Base-by-base conservation (phyloP, 208 protist genomes). In the Trypanosoma cruzi region DNA sequence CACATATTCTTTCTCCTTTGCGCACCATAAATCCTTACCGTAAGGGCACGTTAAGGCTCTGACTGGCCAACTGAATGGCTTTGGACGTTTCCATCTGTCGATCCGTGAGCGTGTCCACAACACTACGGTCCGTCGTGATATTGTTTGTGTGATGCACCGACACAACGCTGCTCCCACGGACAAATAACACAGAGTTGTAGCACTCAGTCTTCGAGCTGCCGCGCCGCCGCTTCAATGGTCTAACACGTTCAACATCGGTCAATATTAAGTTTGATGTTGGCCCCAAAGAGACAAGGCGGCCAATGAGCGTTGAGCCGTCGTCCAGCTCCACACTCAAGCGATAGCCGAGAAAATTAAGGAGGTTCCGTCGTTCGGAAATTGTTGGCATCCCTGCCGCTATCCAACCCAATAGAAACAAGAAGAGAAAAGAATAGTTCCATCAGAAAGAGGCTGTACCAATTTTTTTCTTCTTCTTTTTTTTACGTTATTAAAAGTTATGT, bases 241-340 rank as follows among this genome's bases (percentile, higher is more conserved):
- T 66, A 49, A 88, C 75, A 8, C 90, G 88, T 69, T 94, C 88
- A 24, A 77, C 80, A 32, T 93, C 86, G 5, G 88, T 90, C 6
- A 96, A 66, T 49, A 96, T 77, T n/a, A 94, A 52, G 46, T 93
- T 96, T 40, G 80, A 82, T 6, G 58, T 77, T n/a, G 58, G 62
- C 62, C 84, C 85, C 7, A 94, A 68, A 6, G 88, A 94, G 28
- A 93, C 80, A 22, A 96, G 81, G 10, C 88, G 81, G 26, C 91
- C 91, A 24, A 62, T 78, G 16, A 96, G 64, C n/a, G 75, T 73
- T 54, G 76, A 90, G 36, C 75, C 61, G 53, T 96, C 91, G 65
- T 94, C 88, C 16, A 94, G 59, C 26, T 81, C 77, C 20, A 96
- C 79, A 20, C 57, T 79, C 22, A 96, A 62, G 11, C 91, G 82